Evolutionary conservation across 164 flowering plant species (phyloP), one percentile per base, ranked within the genome.

Genomic region (Piper longum): DNA sequence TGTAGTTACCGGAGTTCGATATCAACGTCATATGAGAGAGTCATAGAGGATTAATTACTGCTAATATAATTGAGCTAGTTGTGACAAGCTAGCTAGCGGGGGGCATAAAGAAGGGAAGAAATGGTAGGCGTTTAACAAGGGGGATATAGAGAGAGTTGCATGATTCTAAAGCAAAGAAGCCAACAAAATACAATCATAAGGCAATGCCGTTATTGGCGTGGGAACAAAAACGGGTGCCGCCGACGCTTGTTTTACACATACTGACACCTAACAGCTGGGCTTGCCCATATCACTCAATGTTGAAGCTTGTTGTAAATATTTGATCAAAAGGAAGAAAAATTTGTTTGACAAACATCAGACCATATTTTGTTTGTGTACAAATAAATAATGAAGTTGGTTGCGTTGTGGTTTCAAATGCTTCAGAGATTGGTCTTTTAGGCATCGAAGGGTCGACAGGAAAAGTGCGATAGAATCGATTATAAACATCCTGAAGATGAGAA

Each of bases 181-280:
- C 41, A 44, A 74, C 86, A 84, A 81, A 84, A 83, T 73, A 81
- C 81, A 84, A 83, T 80, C 86, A 83, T 81, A 78, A 75, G 82
- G 58, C 71, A 65, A 78, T 73, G 88, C 82, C 82, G 81, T 82
- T 80, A 82, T 80, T 70, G 66, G 76, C 75, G 70, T 78, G 64
- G 67, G 75, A 76, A 80, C 81, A 68, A 73, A 80, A 80, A 74
- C 78, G 70, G 75, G 75, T 73, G 66, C 44, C 70, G 43, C 54
- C 70, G 43, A 69, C 56, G 70, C 51, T 65, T 65, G 57, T 70
- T 69, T 43, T 44, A 60, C 69, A 66, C 40, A 69, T 44, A 57
- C 63, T 68, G 19, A 41, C 16, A 59, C 58, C 57, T 40, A 62
- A 59, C 43, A n/a, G n/a, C n/a, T 26, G 60, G 56, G 17, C 56